Conservation (phyloP, 306 rosid genomes). For the Gleditsia sinensis region DNA sequence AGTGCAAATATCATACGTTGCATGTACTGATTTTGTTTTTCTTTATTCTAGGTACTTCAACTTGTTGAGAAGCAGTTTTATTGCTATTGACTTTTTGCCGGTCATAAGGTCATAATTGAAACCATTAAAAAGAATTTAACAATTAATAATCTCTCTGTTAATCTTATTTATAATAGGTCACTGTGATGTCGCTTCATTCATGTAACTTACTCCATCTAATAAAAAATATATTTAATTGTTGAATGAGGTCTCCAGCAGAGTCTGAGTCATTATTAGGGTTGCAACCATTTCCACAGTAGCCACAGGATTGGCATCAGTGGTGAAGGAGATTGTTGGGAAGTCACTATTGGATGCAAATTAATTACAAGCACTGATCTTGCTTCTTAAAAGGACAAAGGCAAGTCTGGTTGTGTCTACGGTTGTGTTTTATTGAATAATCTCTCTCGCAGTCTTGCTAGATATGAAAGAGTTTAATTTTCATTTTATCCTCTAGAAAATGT, state of each 20-base stretch:
- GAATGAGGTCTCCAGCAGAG: constrained; percentile 56
- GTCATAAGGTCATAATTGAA: too few relatives aligned
- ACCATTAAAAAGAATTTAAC: too few relatives aligned
- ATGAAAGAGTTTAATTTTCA: not conserved
- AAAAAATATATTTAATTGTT: too few relatives aligned
- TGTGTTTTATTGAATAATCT: not conserved
- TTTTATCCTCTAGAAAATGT: not conserved
- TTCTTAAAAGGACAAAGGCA: constrained; percentile 61
- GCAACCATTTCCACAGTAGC: constrained; percentile 53
- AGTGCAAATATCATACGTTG: not conserved
- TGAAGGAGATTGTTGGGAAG: constrained; percentile 58
- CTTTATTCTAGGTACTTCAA: constrained; percentile 50
- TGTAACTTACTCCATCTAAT: too few relatives aligned
- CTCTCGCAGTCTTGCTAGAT: not conserved
- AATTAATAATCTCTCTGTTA: too few relatives aligned
- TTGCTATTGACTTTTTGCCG: too few relatives aligned
- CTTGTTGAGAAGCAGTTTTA: constrained; percentile 62
- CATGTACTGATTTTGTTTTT: constrained; percentile 8
- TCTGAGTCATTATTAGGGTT: constrained; percentile 68
- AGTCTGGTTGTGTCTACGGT: constrained; percentile 3
- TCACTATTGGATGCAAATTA: constrained; percentile 59
- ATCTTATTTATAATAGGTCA: too few relatives aligned
- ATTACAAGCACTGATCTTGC: constrained; percentile 57
- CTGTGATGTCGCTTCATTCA: too few relatives aligned
- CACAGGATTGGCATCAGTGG: too few relatives aligned